Evolutionary conservation across 2,329 filamentous ascomycete species (phyloP).

Genomic region (Fonsecaea erecta): DNA sequence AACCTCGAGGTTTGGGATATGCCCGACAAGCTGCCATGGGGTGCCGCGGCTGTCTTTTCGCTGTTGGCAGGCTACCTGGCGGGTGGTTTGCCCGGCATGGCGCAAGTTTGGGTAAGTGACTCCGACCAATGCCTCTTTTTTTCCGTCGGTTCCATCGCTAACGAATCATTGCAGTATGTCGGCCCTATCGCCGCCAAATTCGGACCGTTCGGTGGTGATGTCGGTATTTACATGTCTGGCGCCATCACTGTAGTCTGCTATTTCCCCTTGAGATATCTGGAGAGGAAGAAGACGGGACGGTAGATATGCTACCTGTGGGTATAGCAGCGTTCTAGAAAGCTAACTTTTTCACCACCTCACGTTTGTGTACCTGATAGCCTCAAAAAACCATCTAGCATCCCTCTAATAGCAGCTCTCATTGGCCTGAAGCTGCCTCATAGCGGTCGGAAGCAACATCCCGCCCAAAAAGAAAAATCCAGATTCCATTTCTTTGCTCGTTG

Average conservation of each 20-base stretch:
- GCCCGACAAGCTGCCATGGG: slow-evolving; percentile 48
- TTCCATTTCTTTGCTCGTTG: background rate
- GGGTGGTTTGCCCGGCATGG: slow-evolving; percentile 73
- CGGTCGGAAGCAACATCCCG: background rate
- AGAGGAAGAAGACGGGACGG: slow-evolving; percentile 50
- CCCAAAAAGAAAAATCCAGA: background rate
- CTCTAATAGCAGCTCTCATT: background rate
- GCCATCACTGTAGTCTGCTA: slow-evolving; percentile 62
- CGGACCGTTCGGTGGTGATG: slow-evolving; percentile 56
- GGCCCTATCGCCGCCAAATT: slow-evolving; percentile 68
- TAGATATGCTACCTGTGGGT: slow-evolving; percentile 6
- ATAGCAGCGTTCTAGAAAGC: background rate
- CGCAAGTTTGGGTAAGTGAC: slow-evolving; percentile 61
- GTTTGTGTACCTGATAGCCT: background rate
- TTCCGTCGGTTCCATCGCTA: background rate
- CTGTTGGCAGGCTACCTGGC: slow-evolving; percentile 47
- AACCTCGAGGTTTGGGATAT: slow-evolving; percentile 54
- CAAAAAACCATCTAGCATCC: background rate
- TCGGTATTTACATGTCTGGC: slow-evolving; percentile 70
- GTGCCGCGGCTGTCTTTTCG: slow-evolving; percentile 38
- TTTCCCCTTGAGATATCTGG: slow-evolving; percentile 57
- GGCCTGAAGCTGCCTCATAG: background rate
- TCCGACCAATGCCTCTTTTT: background rate
- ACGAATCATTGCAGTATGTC: slow-evolving; percentile 48
- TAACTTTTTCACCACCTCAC: background rate